A percentile compares a stretch with the other conserved stretches of the same genome.
phyloP scores from a whole-genome alignment of 2,329 filamentous ascomycete species.

The Trichoderma koningii region DNA sequence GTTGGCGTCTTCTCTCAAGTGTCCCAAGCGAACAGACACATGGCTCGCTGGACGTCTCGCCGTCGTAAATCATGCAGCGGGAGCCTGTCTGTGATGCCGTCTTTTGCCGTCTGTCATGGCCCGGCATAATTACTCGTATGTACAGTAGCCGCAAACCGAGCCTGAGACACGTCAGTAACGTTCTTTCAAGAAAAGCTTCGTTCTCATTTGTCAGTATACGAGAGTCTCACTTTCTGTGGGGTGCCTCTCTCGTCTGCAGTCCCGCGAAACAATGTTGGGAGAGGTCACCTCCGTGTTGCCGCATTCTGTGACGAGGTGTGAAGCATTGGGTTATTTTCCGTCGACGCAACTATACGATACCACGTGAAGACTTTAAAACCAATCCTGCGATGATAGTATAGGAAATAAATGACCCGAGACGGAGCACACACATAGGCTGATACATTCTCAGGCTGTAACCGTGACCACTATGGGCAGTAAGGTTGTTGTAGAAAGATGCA shows the following conservation, averaged over 20 bases:
- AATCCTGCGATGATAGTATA: not conserved
- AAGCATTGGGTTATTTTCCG: not conserved
- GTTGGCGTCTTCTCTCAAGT: no score
- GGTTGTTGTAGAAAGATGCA: not conserved
- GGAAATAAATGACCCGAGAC: no score
- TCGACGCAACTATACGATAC: no score
- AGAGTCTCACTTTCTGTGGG: conserved; percentile 9
- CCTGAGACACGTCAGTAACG: conserved; percentile 10
- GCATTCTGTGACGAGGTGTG: not conserved
- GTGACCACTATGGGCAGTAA: no score
- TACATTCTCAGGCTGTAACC: no score
- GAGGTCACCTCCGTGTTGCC: not conserved
- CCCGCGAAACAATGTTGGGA: not conserved
- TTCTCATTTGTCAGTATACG: conserved; percentile 10
- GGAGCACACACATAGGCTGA: no score
- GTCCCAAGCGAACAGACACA: not conserved
- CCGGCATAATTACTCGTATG: not conserved
- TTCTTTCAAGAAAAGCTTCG: not conserved
- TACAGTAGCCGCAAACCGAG: not conserved
- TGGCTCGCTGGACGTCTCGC: not conserved
- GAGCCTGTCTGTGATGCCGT: not conserved
- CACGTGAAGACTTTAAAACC: no score
- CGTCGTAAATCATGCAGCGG: not conserved
- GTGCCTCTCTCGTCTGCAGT: not conserved
- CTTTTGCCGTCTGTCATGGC: not conserved